These are phyloP conservation scores for Candida broadrunensis DNA, from an alignment of 805 yeast species.

Conservation along the genomic window DNA sequence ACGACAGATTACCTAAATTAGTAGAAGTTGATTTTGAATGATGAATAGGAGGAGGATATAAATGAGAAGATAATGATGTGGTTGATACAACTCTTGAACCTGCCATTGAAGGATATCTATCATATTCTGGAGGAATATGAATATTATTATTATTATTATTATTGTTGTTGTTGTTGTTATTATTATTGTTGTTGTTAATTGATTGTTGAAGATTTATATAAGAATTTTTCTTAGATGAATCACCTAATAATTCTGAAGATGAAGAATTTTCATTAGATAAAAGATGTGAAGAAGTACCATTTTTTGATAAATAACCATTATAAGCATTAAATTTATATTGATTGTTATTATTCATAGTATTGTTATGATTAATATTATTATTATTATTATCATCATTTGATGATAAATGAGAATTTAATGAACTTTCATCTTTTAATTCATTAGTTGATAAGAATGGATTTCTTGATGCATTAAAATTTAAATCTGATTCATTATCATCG, in stretches of 20 bases:
- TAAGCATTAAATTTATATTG: constrained; percentile 39
- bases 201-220: not conserved
- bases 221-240: not conserved
- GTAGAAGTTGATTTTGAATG: constrained; percentile 4
- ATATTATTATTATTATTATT: constrained; percentile 11
- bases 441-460: constrained; percentile 11
- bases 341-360: constrained; percentile 13
- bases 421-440: not conserved
- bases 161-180: constrained; percentile 1
- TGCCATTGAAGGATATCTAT: constrained; percentile 65
- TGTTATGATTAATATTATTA: constrained; percentile 7
- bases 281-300: constrained; percentile 30
- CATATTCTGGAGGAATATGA: constrained; percentile 54
- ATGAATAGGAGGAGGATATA: constrained; percentile 8
- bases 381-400: not conserved
- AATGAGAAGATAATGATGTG: constrained; percentile 25
- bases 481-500: not conserved
- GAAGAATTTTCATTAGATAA: constrained; percentile 11
- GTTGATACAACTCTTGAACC: constrained; percentile 59
- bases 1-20: constrained; percentile 1
- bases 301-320: constrained; percentile 20
- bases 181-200: constrained; percentile 3
- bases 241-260: constrained; percentile 7
- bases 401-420: not conserved
- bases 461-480: not conserved